Evolutionary conservation across 345 rosid genomes (phyloP).

Genomic region (Xanthoceras sorbifolium): DNA sequence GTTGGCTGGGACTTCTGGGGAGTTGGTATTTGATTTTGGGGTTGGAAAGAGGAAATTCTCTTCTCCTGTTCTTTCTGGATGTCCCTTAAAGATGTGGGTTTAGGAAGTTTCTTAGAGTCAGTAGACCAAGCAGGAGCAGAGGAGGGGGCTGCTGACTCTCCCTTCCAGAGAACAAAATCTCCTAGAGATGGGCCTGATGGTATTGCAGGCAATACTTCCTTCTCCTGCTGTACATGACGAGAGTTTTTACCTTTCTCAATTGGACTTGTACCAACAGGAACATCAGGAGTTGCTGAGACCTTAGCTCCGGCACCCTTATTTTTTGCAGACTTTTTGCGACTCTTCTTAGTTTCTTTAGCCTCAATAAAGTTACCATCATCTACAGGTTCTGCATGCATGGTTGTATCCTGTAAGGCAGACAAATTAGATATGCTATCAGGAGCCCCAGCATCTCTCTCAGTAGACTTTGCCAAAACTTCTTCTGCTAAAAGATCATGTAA

Average conservation of each 20-base stretch:
- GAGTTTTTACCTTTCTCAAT: conserved; percentile 72
- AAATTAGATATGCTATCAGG: conserved; percentile 32
- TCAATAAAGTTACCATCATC: conserved; percentile 81
- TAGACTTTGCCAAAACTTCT: conserved; percentile 60
- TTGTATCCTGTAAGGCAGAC: conserved; percentile 31
- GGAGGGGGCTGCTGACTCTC: conserved; percentile 53
- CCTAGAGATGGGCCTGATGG: conserved; percentile 96
- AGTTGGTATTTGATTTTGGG: conserved; percentile 48
- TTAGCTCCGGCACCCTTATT: conserved; percentile 64
- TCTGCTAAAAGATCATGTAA: conserved; percentile 72
- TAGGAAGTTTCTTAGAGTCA: conserved; percentile 59
- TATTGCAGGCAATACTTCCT: conserved; percentile 71
- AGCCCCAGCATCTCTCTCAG: conserved; percentile 46
- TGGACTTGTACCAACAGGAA: conserved; percentile 56
- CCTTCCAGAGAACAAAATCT: conserved; percentile 95
- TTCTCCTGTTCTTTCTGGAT: conserved; percentile 92
- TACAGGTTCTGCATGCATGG: conserved; percentile 35
- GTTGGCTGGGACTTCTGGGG: conserved; percentile 58
- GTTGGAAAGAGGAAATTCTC: conserved; percentile 46
- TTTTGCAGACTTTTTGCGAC: conserved; percentile 89
- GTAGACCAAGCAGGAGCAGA: conserved; percentile 88
- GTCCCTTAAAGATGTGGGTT: conserved; percentile 82
- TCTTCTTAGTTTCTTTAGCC: conserved; percentile 85
- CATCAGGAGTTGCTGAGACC: conserved; percentile 43
- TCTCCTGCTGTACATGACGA: conserved; percentile 58